A percentile compares a stretch with the other conserved stretches of the same genome.
These are phyloP conservation scores for Leptomonas pyrrhocoris DNA, from an alignment of 208 protist species.

Conservation along the genomic window DNA sequence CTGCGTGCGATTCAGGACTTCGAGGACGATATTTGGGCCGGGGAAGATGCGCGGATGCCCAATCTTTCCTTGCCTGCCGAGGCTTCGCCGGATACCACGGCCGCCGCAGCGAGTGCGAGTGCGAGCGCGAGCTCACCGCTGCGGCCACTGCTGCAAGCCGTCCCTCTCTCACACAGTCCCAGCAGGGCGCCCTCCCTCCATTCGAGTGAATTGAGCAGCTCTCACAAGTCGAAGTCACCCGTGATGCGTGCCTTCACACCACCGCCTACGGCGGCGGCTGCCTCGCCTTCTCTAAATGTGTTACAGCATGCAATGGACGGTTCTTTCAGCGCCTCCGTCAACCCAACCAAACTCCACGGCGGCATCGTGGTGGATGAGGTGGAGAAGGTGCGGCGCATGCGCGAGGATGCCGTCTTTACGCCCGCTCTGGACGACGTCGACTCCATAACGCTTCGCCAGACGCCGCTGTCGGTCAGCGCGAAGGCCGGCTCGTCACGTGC, in stretches of 20 bases:
- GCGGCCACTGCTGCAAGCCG: neutral
- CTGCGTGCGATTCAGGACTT: neutral
- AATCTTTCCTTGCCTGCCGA: neutral
- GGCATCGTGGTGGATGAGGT: constrained; percentile 39
- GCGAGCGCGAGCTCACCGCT: neutral
- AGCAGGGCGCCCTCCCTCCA: no score
- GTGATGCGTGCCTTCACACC: neutral
- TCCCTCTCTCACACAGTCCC: neutral
- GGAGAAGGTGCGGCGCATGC: constrained; percentile 33
- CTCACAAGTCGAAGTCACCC: neutral
- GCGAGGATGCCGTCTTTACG: constrained; percentile 16
- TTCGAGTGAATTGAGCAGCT: neutral
- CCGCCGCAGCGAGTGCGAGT: no score
- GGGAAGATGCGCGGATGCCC: neutral
- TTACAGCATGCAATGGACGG: neutral
- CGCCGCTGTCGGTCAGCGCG: neutral
- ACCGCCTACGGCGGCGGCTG: neutral
- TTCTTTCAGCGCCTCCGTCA: constrained; percentile 1
- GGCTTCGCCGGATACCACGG: neutral
- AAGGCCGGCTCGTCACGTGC: neutral
- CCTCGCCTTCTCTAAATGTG: neutral
- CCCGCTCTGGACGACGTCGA: neutral
- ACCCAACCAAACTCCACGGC: neutral
- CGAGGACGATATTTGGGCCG: neutral
- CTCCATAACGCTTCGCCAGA: neutral